phyloP scores from a whole-genome alignment of 1,284 basidiomycete species.

The Marasmius fiardii region DNA sequence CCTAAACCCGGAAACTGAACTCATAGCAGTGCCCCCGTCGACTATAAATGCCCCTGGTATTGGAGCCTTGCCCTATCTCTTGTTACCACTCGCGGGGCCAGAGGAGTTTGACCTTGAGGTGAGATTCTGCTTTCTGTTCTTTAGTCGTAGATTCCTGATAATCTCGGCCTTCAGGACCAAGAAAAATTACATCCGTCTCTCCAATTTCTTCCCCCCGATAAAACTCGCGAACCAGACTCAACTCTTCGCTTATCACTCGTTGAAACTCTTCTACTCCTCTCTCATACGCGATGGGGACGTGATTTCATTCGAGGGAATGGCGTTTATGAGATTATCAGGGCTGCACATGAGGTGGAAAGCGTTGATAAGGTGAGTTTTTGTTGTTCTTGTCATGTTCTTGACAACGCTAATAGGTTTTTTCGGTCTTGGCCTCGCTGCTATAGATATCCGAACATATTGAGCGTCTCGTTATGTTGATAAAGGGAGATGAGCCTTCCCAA shows the following conservation, averaged over 20 bases:
- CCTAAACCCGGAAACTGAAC: constrained; percentile 54
- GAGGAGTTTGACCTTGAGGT: constrained; percentile 93
- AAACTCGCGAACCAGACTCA: constrained; percentile 81
- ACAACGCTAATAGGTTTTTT: not conserved
- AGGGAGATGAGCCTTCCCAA: constrained; percentile 54
- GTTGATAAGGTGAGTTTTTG: constrained; percentile 64
- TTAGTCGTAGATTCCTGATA: constrained; percentile 1
- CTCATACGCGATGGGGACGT: constrained; percentile 86
- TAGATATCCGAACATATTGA: constrained; percentile 68
- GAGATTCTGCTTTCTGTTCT: constrained; percentile 14
- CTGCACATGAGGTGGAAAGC: constrained; percentile 77
- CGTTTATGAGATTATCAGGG: constrained; percentile 85
- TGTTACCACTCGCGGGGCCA: constrained; percentile 91
- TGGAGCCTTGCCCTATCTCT: constrained; percentile 77
- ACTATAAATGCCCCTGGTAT: constrained; percentile 69
- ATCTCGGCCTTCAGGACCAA: constrained; percentile 61
- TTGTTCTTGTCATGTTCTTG: not conserved
- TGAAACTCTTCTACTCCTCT: constrained; percentile 87
- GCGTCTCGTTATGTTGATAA: constrained; percentile 70
- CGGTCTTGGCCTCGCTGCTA: not conserved
- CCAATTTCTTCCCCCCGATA: constrained; percentile 86
- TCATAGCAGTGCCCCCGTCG: constrained; percentile 52
- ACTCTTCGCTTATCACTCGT: constrained; percentile 82
- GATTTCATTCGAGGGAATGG: constrained; percentile 80
- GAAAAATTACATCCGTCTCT: constrained; percentile 83